Base-by-base conservation (phyloP, 2,329 filamentous ascomycete species). In the Paramyrothecium roridum region DNA sequence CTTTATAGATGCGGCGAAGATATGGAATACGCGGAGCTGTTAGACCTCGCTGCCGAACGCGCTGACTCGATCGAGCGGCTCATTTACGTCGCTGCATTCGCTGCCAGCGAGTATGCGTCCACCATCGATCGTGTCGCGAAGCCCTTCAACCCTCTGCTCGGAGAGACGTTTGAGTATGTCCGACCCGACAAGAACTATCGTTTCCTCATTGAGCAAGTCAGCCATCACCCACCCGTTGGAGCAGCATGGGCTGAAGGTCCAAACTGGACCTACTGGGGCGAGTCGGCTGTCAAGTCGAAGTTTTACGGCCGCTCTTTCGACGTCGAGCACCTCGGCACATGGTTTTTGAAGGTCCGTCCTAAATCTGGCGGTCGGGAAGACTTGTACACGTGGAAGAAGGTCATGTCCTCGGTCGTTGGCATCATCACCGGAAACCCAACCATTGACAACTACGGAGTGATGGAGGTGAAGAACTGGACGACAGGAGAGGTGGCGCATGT, bases 261-360 rank as follows among this genome's bases (percentile, higher is more conserved):
- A 16, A 91, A 89, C 65, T 99, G 95, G 95, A 93, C 93, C 54
- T 99, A 99, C 77, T 98, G 90, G 79, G 95, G 95, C 58, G 95
- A 99, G 74, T 96, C 92, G 26, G 89, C 91, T 11, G 92, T 98
- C 57, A 93, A 91, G 73, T 96, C 93, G 46, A 97, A 96, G 71
- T 99, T 99, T 70, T 96, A 96, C 67, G 95, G 95, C 63, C 96
- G 93, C 69, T 96, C 93, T 1, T 98, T 99, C 68, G 95, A 99
- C 65, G 92, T 98, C 72, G 96, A 97, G 67, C 93, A 91, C 3
- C 83, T 98, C 11, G 95, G 95, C 34, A 99, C 95, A 8, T 99
- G 95, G 95, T 99, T 98, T 77, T 77, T 98, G 57, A 90, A 83
- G 66, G 79, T 99, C 26, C 87, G 91, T 1, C 91, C 93, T 1